Evolutionary conservation across 2,329 filamentous ascomycete genomes (phyloP).

Genomic region (Phaeoacremonium minimum): DNA sequence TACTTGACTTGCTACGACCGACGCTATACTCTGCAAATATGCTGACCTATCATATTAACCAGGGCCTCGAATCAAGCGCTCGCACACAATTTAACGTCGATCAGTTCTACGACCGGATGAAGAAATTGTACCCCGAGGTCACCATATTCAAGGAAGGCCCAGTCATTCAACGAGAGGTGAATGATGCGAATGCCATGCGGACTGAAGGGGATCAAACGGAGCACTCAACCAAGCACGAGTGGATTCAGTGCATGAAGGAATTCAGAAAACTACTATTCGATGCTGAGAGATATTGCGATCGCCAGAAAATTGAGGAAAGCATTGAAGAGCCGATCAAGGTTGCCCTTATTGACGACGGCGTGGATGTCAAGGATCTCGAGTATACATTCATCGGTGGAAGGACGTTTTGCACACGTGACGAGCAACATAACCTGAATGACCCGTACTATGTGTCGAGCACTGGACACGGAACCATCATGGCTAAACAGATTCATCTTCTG

Average conservation of each 20-base stretch:
- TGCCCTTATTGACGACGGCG: slow-evolving; percentile 33
- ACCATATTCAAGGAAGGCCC: background rate
- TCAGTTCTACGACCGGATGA: background rate
- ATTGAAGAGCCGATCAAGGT: slow-evolving; percentile 16
- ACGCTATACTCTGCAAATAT: background rate
- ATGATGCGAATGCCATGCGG: background rate
- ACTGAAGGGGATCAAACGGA: background rate
- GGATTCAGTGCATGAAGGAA: slow-evolving; percentile 4
- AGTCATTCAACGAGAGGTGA: too few relatives aligned
- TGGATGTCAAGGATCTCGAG: slow-evolving; percentile 22
- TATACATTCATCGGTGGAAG: slow-evolving; percentile 12
- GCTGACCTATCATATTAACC: too few relatives aligned
- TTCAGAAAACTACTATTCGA: slow-evolving; percentile 1
- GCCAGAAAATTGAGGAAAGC: background rate
- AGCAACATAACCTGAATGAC: too few relatives aligned
- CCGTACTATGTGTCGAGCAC: too few relatives aligned
- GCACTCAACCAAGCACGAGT: slow-evolving; percentile 1
- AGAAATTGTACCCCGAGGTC: background rate
- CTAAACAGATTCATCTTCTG: too few relatives aligned
- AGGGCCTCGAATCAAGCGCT: background rate
- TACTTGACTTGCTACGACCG: background rate
- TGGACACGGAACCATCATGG: too few relatives aligned
- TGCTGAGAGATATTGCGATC: background rate
- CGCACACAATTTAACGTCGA: background rate
- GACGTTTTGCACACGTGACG: too few relatives aligned